Base-by-base conservation (phyloP, 2,329 filamentous ascomycete species). In the Aspergillus flavus region DNA sequence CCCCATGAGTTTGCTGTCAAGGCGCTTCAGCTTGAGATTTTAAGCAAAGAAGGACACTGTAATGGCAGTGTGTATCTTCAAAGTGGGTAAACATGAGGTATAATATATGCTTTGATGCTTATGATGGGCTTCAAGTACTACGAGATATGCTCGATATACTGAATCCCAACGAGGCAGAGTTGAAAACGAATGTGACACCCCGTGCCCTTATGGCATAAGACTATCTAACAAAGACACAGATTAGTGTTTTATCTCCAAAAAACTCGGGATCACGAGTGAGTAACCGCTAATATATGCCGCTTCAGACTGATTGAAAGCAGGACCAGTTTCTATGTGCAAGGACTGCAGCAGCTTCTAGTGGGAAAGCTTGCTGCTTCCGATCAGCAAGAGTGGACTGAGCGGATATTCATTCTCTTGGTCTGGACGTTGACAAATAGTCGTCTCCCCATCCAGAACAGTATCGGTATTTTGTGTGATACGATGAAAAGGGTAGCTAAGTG, bases 171-270 rank as follows among this genome's bases (percentile, higher is more conserved):
- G 85, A 91, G 2, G 76, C 81, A 0, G 89, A 86, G 56, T 87
- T 95, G 69, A 88, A 86, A 64, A 81, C 82, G 82, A 84, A 68
- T 57, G 79, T 68, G 19, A 2, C 28, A 10, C 16, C 28, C 4
- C 19, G 28, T 36, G 7, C 32, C 39, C 39, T 55, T 32, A 14
- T 28, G 57, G 26, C 14, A 21, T 36, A 12, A 21, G 11, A 19
- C 1, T 26, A 48, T 30, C 59, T 61, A 57, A 56, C 19, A 43
- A 14, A 14, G 10, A 19, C n/a, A 36, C 34, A 80, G 78, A 41
- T 68, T 95, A 14, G 81, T 93, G 67, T 83, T 89, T 68, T 87
- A 92, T 67, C 84, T 93, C 54, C 85, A 89, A 60, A 87, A 86
- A 64, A 78, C 95, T 2, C 85, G 87, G 61, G 78, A 81, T 26